Percentiles rank a stretch among this genome's conserved stretches.
These are phyloP conservation scores for Olyra latifolia DNA, from an alignment of 176 grass and related monocot species.

Conservation along the genomic window DNA sequence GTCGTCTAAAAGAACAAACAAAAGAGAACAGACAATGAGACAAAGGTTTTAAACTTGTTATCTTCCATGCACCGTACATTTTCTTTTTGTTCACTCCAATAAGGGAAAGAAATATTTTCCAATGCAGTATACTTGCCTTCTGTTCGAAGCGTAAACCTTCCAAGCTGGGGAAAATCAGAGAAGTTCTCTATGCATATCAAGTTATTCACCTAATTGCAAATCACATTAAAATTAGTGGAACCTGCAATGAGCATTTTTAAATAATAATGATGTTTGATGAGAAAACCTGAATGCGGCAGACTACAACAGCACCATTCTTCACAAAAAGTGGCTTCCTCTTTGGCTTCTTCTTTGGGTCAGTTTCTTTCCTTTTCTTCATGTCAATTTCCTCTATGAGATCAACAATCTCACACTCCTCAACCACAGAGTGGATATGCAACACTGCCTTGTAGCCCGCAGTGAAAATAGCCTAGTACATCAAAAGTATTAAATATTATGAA, in stretches of 20 bases:
- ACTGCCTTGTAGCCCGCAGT: constrained; percentile 94
- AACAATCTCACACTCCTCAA: constrained; percentile 97
- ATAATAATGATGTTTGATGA: background rate
- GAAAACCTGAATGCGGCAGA: constrained; percentile 83
- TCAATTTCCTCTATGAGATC: constrained; percentile 98
- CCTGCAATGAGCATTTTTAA: background rate
- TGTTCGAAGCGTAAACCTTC: constrained; percentile 93
- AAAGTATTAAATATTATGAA: constrained; percentile 13
- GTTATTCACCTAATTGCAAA: constrained; percentile 66
- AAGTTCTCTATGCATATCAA: constrained; percentile 96
- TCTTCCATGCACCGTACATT: background rate
- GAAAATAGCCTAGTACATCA: constrained; percentile 76
- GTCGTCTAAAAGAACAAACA: background rate
- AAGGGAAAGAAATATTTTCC: background rate
- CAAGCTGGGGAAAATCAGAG: constrained; percentile 81
- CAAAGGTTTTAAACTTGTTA: background rate
- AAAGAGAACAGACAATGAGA: background rate
- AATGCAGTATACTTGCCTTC: constrained; percentile 56
- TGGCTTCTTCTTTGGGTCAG: constrained; percentile 72
- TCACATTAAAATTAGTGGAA: constrained; percentile 27
- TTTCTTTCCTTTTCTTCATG: constrained; percentile 74
- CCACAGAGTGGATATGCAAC: constrained; percentile 91
- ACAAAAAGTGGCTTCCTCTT: constrained; percentile 94
- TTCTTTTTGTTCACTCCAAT: background rate
- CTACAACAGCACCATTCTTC: constrained; percentile 93